These are phyloP conservation scores for Tephrocybe rancida DNA, from an alignment of 768 basidiomycete genomes.

Conservation along the genomic window DNA sequence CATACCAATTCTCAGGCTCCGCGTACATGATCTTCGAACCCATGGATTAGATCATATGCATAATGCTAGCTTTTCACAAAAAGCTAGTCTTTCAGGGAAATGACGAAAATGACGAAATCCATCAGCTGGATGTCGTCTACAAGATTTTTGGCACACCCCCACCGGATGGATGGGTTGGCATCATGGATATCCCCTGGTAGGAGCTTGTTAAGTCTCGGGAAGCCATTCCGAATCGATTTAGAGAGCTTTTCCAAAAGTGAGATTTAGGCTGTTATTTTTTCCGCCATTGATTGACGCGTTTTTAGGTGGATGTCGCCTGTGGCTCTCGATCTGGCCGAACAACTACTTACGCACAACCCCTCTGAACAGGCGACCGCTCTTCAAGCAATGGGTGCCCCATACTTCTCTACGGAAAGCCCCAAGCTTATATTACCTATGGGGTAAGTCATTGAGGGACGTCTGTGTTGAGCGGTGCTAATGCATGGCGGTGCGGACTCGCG, in stretches of 20 bases:
- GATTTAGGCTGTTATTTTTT: constrained; percentile 17
- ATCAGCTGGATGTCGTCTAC: constrained; percentile 94
- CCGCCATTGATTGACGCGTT: neutral
- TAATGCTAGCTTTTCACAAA: constrained; percentile 98
- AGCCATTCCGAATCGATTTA: constrained; percentile 70
- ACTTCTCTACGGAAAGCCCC: constrained; percentile 85
- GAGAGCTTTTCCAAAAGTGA: constrained; percentile 85
- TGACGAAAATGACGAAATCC: constrained; percentile 97
- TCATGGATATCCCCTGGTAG: constrained; percentile 92
- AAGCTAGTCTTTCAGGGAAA: constrained; percentile 98
- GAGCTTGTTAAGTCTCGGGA: constrained; percentile 95
- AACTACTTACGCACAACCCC: constrained; percentile 82
- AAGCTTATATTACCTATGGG: constrained; percentile 71
- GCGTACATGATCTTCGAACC: constrained; percentile 93
- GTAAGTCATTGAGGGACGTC: constrained; percentile 50
- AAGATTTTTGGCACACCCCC: constrained; percentile 89
- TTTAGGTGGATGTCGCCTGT: constrained; percentile 84
- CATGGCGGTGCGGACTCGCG: constrained; percentile 56
- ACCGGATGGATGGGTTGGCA: constrained; percentile 77
- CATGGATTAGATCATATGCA: constrained; percentile 98
- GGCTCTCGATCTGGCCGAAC: constrained; percentile 86
- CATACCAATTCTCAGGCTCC: constrained; percentile 94
- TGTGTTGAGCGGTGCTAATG: constrained; percentile 4
- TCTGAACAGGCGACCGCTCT: constrained; percentile 70
- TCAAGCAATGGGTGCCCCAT: constrained; percentile 80